Conservation (phyloP, 2,329 filamentous ascomycete genomes). For the Colletotrichum siamense region DNA sequence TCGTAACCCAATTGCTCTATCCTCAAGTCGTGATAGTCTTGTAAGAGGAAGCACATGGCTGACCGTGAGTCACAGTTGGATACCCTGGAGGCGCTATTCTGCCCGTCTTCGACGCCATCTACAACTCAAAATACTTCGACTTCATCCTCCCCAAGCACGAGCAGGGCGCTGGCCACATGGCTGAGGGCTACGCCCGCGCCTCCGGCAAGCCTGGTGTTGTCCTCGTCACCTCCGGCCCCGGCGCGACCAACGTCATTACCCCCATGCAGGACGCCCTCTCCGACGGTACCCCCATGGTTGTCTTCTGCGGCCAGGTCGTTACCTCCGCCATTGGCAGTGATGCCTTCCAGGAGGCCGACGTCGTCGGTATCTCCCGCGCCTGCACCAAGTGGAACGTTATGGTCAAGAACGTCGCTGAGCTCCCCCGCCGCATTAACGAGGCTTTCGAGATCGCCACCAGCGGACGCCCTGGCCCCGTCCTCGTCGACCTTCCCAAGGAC, state of each 20-base stretch:
- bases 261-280: slow-evolving; percentile 96
- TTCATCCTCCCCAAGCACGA: slow-evolving; percentile 96
- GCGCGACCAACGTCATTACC: slow-evolving; percentile 95
- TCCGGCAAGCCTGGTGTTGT: slow-evolving; percentile 95
- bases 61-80: slow-evolving; percentile 59
- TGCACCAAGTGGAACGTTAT: slow-evolving; percentile 99
- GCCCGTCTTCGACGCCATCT: slow-evolving; percentile 97
- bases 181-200: slow-evolving; percentile 93
- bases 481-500: slow-evolving; percentile 97
- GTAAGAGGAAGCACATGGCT: not conserved
- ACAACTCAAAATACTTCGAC: slow-evolving; percentile 96
- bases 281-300: slow-evolving; percentile 94
- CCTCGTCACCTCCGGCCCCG: slow-evolving; percentile 93
- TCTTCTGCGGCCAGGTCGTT: slow-evolving; percentile 92
- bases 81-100: slow-evolving; percentile 97
- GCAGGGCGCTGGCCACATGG: slow-evolving; percentile 98
- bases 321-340: slow-evolving; percentile 93
- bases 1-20: slow-evolving; percentile 45
- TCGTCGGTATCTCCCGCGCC: slow-evolving; percentile 89
- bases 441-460: slow-evolving; percentile 98
- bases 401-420: slow-evolving; percentile 93
- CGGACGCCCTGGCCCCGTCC: slow-evolving; percentile 89
- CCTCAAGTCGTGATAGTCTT: not conserved
- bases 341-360: slow-evolving; percentile 96
- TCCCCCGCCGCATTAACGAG: slow-evolving; percentile 94